These are phyloP conservation scores for Apiospora pterosperma DNA, from an alignment of 2,329 filamentous ascomycete genomes.

Conservation along the genomic window DNA sequence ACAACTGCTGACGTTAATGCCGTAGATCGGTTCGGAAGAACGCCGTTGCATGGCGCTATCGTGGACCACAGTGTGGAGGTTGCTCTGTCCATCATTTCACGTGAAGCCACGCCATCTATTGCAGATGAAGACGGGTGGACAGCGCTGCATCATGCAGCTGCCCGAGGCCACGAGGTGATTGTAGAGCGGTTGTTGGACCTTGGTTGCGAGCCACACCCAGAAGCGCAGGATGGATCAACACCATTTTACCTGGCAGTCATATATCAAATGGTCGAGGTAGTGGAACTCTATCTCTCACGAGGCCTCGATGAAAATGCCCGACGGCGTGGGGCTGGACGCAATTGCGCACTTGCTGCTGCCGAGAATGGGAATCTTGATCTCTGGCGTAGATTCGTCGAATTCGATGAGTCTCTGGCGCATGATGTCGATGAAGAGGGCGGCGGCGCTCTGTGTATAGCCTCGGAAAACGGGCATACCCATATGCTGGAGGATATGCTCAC, in stretches of 20 bases:
- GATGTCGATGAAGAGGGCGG: not conserved
- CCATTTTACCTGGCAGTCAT: not conserved
- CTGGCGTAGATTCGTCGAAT: not conserved
- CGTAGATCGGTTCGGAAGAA: too few species aligned
- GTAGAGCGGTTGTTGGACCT: not conserved
- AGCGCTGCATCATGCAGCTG: not conserved
- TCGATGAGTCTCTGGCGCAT: not conserved
- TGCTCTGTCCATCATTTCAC: not conserved
- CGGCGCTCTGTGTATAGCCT: not conserved
- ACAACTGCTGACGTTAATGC: not conserved
- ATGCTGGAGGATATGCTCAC: not conserved
- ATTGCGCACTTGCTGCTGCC: not conserved
- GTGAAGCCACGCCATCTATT: not conserved
- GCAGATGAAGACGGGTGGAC: not conserved
- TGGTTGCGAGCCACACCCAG: not conserved
- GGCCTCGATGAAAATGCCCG: not conserved
- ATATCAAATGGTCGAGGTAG: not conserved
- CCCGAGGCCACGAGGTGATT: rapidly evolving
- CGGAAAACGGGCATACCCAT: not conserved
- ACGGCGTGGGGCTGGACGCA: not conserved
- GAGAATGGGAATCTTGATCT: not conserved
- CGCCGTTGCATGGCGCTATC: not conserved
- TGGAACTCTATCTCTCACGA: not conserved
- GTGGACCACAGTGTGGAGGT: rapidly evolving
- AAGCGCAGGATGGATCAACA: rapidly evolving